phyloP scores from a whole-genome alignment of 345 rosid species.

The Triadica sebifera region DNA sequence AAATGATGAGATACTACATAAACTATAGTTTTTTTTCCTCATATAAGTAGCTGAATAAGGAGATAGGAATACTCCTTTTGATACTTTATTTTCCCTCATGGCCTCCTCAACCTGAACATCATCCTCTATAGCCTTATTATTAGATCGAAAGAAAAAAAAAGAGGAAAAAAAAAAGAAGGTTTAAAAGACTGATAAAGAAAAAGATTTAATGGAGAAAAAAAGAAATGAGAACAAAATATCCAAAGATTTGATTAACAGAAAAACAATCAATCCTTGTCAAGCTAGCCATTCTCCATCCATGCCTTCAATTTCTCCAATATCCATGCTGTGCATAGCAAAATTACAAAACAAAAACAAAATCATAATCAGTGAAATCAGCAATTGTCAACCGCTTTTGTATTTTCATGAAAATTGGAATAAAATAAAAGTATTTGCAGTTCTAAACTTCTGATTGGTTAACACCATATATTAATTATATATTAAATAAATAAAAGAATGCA shows the following conservation, averaged over 20 bases:
- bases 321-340: slow-evolving; percentile 58
- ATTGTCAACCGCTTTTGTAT: slow-evolving; percentile 20
- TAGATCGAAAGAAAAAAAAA: slow-evolving; percentile 12
- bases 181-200: slow-evolving; percentile 11
- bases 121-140: slow-evolving; percentile 45
- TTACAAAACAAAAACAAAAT: slow-evolving; percentile 4
- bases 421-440: neutral
- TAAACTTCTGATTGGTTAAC: slow-evolving; percentile 9
- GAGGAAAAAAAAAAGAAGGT: neutral
- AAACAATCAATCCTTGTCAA: slow-evolving; percentile 73
- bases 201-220: slow-evolving; percentile 18
- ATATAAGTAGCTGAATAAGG: slow-evolving; percentile 16
- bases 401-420: neutral
- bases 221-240: slow-evolving; percentile 14
- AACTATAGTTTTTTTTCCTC: neutral
- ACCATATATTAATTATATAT: neutral
- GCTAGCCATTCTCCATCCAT: slow-evolving; percentile 89
- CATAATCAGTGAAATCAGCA: slow-evolving; percentile 25
- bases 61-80: slow-evolving; percentile 17
- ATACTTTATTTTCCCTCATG: slow-evolving; percentile 34
- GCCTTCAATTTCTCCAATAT: slow-evolving; percentile 88
- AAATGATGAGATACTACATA: slow-evolving; percentile 2
- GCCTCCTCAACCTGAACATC: slow-evolving; percentile 27
- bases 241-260: slow-evolving; percentile 62
- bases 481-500: neutral